phyloP scores from a whole-genome alignment of 2,329 filamentous ascomycete genomes.

The Fusarium duplospermum region DNA sequence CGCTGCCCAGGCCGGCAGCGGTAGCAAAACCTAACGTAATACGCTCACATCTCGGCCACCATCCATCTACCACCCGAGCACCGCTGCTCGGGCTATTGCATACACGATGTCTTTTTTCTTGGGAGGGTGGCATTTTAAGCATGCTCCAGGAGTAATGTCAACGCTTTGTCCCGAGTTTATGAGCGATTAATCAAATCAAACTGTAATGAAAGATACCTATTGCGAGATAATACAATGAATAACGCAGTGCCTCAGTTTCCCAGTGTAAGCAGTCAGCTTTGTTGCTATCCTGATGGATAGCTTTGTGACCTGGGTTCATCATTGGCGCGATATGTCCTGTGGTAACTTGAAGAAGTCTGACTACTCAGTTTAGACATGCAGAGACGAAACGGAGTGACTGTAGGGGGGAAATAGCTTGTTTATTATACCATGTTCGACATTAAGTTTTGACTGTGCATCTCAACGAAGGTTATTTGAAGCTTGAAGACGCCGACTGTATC shows the following conservation, averaged over 20 bases:
- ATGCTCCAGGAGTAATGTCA: background rate
- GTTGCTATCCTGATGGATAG: background rate
- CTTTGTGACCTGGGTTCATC: background rate
- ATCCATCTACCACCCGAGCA: background rate
- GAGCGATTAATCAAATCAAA: background rate
- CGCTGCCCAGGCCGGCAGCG: background rate
- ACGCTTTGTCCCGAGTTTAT: background rate
- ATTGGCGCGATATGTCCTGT: background rate
- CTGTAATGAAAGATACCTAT: background rate
- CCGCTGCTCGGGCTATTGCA: background rate
- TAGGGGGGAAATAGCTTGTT: background rate
- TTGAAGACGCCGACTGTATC: background rate
- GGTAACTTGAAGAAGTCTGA: background rate
- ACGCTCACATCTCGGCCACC: constrained; percentile 14
- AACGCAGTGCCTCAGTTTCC: background rate
- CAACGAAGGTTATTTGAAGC: background rate
- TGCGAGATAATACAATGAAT: background rate
- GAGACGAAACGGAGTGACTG: background rate
- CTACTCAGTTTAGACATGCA: background rate
- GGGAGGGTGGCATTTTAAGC: background rate
- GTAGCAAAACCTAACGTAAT: constrained; percentile 10
- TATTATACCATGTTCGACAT: background rate
- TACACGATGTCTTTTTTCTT: constrained; percentile 13
- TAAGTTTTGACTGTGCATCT: background rate
- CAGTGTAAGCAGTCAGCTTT: background rate